Evolutionary conservation across 2,329 filamentous ascomycete species (phyloP).

Genomic region (Fusarium pilosicola): DNA sequence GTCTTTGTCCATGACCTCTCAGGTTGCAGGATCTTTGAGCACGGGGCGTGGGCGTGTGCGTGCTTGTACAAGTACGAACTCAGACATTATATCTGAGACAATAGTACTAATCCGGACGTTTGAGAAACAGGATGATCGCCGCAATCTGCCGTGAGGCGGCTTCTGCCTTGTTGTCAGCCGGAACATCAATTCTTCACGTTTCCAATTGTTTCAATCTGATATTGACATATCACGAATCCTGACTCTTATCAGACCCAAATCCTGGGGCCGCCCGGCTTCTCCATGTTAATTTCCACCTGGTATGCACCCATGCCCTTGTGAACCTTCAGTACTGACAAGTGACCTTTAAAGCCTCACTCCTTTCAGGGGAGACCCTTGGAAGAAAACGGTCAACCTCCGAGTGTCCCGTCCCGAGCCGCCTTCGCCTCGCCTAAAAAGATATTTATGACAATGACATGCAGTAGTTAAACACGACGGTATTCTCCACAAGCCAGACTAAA

Average conservation of each 20-base stretch:
- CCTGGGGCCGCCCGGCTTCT: background rate
- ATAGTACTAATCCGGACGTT: slow-evolving; percentile 1
- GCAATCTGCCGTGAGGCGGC: background rate
- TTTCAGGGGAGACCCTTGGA: background rate
- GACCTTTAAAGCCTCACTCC: background rate
- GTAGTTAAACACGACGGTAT: background rate
- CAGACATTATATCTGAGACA: slow-evolving; percentile 41
- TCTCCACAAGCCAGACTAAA: background rate
- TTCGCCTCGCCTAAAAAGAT: background rate
- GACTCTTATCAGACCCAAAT: background rate
- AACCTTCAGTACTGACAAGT: background rate
- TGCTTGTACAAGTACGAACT: slow-evolving; percentile 6
- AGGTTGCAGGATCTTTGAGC: slow-evolving; percentile 36
- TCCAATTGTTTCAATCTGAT: slow-evolving; percentile 1
- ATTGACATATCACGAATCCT: background rate
- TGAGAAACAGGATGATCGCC: slow-evolving; percentile 23
- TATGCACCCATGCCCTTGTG: background rate
- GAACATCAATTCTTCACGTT: slow-evolving; percentile 3
- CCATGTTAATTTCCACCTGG: background rate
- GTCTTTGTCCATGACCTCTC: background rate
- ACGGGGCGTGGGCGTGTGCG: slow-evolving; percentile 19
- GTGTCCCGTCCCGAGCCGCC: slow-evolving; percentile 1
- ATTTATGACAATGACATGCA: background rate
- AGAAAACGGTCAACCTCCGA: background rate
- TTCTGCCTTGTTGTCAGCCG: background rate